A percentile compares a stretch with the other conserved stretches of the same genome.
Conservation (phyloP, 208 protist species). For the Trypanosoma mega region DNA sequence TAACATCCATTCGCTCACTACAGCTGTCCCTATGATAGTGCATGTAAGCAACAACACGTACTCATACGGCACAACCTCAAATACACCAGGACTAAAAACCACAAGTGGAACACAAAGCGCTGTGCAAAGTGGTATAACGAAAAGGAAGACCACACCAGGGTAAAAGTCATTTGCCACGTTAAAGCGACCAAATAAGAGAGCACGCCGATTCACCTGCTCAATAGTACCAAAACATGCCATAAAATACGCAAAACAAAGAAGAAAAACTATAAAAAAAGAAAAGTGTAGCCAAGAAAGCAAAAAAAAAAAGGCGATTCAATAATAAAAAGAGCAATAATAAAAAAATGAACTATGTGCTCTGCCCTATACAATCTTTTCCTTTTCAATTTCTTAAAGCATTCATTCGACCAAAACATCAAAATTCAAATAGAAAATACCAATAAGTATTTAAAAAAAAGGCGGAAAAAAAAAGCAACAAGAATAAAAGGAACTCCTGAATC, state of each 20-base stretch:
- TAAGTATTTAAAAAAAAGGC: too few relatives aligned
- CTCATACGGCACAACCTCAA: not conserved
- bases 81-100: constrained; percentile 2
- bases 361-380: too few relatives aligned
- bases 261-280: constrained; percentile 17
- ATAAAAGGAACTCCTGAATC: too few relatives aligned
- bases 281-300: too few relatives aligned
- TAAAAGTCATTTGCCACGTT: constrained; percentile 16
- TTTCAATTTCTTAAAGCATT: not conserved
- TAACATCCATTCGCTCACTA: constrained; percentile 14
- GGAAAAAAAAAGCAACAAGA: too few relatives aligned
- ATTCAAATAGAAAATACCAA: too few relatives aligned
- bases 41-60: constrained; percentile 1
- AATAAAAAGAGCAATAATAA: not conserved
- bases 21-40: not conserved
- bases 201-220: not conserved
- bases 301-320: too few relatives aligned
- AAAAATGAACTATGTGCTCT: constrained; percentile 13
- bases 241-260: constrained; percentile 6
- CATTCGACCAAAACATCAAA: not conserved
- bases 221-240: not conserved
- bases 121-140: constrained; percentile 14
- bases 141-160: constrained; percentile 5
- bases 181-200: constrained; percentile 11
- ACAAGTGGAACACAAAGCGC: constrained; percentile 9